These are phyloP conservation scores for Fusarium equiseti DNA, from an alignment of 2,329 filamentous ascomycete genomes.

Conservation along the genomic window DNA sequence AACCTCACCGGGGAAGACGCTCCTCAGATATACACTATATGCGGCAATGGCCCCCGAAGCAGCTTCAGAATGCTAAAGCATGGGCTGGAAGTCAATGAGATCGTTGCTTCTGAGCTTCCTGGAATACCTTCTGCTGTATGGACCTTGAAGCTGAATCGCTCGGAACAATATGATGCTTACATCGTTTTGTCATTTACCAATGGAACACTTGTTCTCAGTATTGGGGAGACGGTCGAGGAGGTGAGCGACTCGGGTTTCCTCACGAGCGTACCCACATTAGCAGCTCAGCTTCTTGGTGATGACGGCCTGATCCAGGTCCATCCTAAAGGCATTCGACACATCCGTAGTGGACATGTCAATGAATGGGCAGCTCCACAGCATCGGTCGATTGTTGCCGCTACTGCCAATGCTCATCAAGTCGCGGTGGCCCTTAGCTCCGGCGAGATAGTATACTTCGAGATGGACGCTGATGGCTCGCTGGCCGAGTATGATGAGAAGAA, in stretches of 20 bases:
- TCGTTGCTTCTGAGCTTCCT: conserved; percentile 92
- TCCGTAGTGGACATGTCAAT: conserved; percentile 81
- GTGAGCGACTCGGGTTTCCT: conserved; percentile 94
- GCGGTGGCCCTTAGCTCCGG: conserved; percentile 94
- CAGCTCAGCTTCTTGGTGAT: conserved; percentile 93
- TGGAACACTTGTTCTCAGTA: conserved; percentile 90
- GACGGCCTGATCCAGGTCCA: conserved; percentile 95
- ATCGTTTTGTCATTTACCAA: conserved; percentile 95
- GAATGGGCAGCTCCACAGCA: conserved; percentile 96
- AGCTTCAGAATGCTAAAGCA: conserved; percentile 93
- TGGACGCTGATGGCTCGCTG: conserved; percentile 90
- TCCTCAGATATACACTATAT: conserved; percentile 94
- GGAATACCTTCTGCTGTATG: conserved; percentile 92
- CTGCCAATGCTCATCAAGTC: conserved; percentile 93
- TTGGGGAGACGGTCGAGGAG: conserved; percentile 96
- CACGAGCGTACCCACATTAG: conserved; percentile 87
- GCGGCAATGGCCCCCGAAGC: conserved; percentile 88
- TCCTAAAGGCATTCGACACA: conserved; percentile 94
- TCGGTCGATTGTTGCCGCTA: conserved; percentile 92
- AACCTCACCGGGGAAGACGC: conserved; percentile 94
- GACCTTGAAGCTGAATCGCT: conserved; percentile 88
- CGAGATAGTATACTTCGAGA: conserved; percentile 98
- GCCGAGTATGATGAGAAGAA: conserved; percentile 96
- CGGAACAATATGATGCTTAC: conserved; percentile 91
- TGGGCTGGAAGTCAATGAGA: conserved; percentile 91